phyloP scores from a whole-genome alignment of 2,329 filamentous ascomycete species.

The Talaromyces pinophilus region DNA sequence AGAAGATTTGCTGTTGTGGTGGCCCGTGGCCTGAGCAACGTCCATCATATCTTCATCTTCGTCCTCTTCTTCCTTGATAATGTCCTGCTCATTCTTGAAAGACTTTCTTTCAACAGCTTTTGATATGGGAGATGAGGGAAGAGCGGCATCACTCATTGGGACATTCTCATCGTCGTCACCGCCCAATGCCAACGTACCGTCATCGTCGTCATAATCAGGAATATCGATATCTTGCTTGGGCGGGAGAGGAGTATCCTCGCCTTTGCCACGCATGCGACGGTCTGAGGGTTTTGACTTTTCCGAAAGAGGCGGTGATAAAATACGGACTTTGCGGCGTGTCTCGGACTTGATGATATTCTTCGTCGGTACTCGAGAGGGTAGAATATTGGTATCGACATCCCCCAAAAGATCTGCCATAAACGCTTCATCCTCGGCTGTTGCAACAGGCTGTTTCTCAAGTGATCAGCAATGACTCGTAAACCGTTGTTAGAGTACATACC shows the following conservation, averaged over 20 bases:
- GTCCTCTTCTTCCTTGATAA: slow-evolving; percentile 71
- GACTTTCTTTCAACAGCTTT: slow-evolving; percentile 74
- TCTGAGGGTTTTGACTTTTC: slow-evolving; percentile 58
- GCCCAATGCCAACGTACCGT: slow-evolving; percentile 57
- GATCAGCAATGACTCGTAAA: neutral
- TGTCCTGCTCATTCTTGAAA: slow-evolving; percentile 60
- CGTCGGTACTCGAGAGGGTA: slow-evolving; percentile 56
- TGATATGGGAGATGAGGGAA: slow-evolving; percentile 82
- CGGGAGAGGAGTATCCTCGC: slow-evolving; percentile 51
- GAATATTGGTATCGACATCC: slow-evolving; percentile 79
- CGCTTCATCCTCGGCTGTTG: slow-evolving; percentile 82
- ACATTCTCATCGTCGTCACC: slow-evolving; percentile 68
- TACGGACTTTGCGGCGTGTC: slow-evolving; percentile 74
- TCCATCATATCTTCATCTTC: slow-evolving; percentile 79
- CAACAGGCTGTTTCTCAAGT: slow-evolving; percentile 58
- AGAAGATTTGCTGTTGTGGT: slow-evolving; percentile 60
- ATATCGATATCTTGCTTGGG: slow-evolving; percentile 39
- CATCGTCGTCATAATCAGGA: slow-evolving; percentile 50
- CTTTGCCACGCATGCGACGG: slow-evolving; percentile 44
- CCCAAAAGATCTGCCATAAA: slow-evolving; percentile 83
- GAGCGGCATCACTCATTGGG: slow-evolving; percentile 76
- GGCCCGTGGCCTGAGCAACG: slow-evolving; percentile 72
- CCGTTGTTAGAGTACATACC: slow-evolving; percentile 49
- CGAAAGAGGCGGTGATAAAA: slow-evolving; percentile 71
- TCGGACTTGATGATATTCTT: slow-evolving; percentile 71